These are phyloP conservation scores for Leptographium procerum DNA, from an alignment of 2,329 filamentous ascomycete species.

Conservation along the genomic window DNA sequence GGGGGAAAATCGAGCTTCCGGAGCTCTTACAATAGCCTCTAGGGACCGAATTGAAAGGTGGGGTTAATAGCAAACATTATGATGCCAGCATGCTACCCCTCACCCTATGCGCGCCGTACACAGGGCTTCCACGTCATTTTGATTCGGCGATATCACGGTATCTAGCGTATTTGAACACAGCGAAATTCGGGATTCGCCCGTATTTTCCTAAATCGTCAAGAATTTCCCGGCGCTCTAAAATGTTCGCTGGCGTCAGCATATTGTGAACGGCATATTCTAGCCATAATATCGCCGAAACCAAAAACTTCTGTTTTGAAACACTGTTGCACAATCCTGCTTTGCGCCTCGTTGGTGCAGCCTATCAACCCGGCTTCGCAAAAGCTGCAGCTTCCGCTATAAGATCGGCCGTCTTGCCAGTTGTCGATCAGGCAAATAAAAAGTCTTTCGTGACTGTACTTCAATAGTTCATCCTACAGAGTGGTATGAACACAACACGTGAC, in stretches of 20 bases:
- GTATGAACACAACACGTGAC: no score
- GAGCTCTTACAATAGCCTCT: background rate
- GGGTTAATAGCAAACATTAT: conserved; percentile 6
- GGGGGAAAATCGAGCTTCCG: background rate
- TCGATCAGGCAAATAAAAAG: background rate
- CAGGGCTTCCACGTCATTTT: background rate
- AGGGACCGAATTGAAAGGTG: background rate
- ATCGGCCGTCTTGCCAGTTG: background rate
- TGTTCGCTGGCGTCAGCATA: background rate
- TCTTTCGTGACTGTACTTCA: background rate
- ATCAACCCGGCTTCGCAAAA: no score
- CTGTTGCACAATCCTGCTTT: background rate
- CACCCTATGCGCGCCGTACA: background rate
- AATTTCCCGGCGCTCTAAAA: background rate
- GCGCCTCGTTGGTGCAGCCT: background rate
- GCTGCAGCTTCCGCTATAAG: background rate
- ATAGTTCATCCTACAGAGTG: no score
- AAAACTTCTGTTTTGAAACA: background rate
- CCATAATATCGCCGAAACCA: background rate
- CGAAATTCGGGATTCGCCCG: conserved; percentile 5
- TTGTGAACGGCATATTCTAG: background rate
- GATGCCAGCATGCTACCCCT: conserved; percentile 2
- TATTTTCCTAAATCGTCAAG: background rate
- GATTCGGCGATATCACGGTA: conserved; percentile 11
- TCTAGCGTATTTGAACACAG: background rate